Conservation (phyloP, 257 asterid genomes). For the Solanum dulcamara region DNA sequence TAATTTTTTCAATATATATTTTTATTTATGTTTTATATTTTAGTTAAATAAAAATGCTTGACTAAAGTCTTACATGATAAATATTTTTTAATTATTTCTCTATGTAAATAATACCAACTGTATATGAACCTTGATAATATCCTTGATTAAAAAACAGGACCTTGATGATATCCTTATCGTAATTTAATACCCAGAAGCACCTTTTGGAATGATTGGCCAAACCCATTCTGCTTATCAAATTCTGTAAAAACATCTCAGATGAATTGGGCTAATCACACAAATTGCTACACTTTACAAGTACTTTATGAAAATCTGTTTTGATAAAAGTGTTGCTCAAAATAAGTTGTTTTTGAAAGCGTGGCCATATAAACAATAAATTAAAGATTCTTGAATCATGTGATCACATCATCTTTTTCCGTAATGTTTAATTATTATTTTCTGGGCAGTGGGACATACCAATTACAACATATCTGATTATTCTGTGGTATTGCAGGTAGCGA, state of each 20-base stretch:
- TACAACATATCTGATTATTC: background rate
- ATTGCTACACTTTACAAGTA: background rate
- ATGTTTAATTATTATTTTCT: background rate
- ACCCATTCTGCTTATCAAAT: background rate
- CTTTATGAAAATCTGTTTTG: background rate
- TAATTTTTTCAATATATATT: background rate
- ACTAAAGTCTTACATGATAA: background rate
- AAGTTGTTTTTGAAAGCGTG: background rate
- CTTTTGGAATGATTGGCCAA: background rate
- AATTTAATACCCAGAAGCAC: background rate
- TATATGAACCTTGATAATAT: background rate
- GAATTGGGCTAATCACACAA: background rate
- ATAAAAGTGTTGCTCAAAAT: background rate
- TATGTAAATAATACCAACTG: background rate
- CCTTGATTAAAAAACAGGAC: background rate
- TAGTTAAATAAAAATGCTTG: background rate
- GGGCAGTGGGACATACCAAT: background rate
- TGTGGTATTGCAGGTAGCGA: conserved; percentile 57
- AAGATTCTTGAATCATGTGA: background rate
- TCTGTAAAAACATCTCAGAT: background rate
- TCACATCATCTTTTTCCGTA: background rate
- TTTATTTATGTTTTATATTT: background rate
- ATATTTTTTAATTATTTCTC: background rate
- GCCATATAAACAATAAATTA: background rate
- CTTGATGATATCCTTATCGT: background rate